phyloP scores from a whole-genome alignment of 2,329 filamentous ascomycete genomes.

The Didymella pinodella region DNA sequence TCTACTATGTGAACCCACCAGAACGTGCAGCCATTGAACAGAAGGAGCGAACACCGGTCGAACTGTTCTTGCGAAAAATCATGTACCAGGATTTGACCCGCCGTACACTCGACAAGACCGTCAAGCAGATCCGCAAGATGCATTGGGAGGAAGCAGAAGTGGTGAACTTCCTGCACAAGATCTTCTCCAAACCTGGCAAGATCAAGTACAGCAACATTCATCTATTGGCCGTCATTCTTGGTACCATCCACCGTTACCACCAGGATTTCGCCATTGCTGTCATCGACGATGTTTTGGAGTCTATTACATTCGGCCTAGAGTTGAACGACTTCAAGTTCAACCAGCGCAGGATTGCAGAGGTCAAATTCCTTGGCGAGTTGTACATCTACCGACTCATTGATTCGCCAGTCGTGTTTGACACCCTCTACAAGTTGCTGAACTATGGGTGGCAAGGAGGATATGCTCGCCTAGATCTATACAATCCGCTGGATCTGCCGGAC shows the following conservation, averaged over 20 bases:
- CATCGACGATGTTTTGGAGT: conserved; percentile 90
- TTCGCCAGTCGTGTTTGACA: conserved; percentile 93
- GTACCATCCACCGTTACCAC: conserved; percentile 89
- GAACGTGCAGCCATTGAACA: conserved; percentile 93
- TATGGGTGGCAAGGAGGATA: conserved; percentile 87
- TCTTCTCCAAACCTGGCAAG: conserved; percentile 95
- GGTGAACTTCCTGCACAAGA: conserved; percentile 80
- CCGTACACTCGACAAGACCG: conserved; percentile 88
- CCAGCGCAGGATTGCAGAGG: conserved; percentile 90
- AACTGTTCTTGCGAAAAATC: conserved; percentile 90
- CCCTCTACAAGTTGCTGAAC: conserved; percentile 90
- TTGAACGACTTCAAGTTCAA: conserved; percentile 98
- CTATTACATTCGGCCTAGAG: conserved; percentile 86
- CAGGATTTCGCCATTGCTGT: conserved; percentile 89
- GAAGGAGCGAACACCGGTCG: conserved; percentile 92
- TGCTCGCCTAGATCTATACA: conserved; percentile 78
- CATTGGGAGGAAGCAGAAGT: conserved; percentile 97
- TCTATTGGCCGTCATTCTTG: conserved; percentile 86
- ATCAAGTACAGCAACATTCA: conserved; percentile 98
- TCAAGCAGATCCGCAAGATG: conserved; percentile 92
- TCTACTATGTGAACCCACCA: conserved; percentile 97
- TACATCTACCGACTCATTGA: conserved; percentile 99
- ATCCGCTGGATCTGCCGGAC: conserved; percentile 83
- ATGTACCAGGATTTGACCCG: conserved; percentile 94
- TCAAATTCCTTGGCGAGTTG: conserved; percentile 94